Evolutionary conservation across 129 eudicot genomes (phyloP), one percentile per base, ranked within the genome.

Genomic region (Erigeron canadensis): DNA sequence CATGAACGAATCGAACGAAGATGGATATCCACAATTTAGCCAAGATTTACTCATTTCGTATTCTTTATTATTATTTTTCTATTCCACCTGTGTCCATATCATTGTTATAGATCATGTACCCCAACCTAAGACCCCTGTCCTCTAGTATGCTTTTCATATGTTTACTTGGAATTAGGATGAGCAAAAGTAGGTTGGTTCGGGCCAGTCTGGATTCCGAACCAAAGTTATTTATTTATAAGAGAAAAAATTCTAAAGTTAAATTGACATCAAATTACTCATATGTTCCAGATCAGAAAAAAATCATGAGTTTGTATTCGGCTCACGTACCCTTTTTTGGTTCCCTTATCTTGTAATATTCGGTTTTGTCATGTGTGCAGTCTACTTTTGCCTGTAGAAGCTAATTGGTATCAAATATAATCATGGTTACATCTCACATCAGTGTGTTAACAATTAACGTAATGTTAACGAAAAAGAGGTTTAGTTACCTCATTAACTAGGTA

Each of bases 401-500:
- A 45, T 21, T 18, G 54, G 9, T 9, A 53, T 17, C 58, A 1
- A 16, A 53, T 16, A 53, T 17, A 58, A 22, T n/a, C 39, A 58
- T 23, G 63, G 22, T 22, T 22, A 58, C 21, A 58, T 58, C 7
- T 53, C 10, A 53, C 10, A 1, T 53, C 2, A 28, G 34, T 28
- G 34, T 23, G 34, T 28, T 28, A 28, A 28, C 34, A 73, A 61
- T 3, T 37, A 42, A 19, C 46, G 23, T 44, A 34, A 59, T 59
- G 15, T 51, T 40, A 41, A 41, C 69, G 23, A 65, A 43, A 43
- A 19, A 19, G 69, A 17, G 42, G 61, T 67, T 46, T 45, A 67
- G 74, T 66, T 10, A 43, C 37, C 73, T 65, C 55, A 65, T 50
- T 75, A 68, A 65, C 67, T 65, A 42, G 58, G 22, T 75, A 58